phyloP scores from a whole-genome alignment of 75 land plant genomes.

The Isoetes taiwanensis region DNA sequence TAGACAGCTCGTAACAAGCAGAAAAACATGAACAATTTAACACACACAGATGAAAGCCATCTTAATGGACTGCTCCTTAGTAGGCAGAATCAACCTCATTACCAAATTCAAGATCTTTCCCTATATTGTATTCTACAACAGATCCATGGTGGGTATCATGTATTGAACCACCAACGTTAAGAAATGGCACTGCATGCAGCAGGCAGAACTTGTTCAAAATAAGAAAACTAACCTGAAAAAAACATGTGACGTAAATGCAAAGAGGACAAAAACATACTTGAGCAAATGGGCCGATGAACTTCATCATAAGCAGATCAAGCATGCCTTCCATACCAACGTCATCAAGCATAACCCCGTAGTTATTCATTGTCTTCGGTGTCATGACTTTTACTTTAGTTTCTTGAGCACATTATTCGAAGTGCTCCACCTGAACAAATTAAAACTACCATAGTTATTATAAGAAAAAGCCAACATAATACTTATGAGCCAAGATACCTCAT shows the following conservation, averaged over 20 bases:
- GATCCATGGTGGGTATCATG: conserved; percentile 96
- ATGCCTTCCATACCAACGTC: conserved; percentile 88
- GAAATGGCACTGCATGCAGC: conserved; percentile 81
- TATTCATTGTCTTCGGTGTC: conserved; percentile 97
- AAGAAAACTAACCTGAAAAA: too few species aligned
- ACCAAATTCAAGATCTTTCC: conserved; percentile 83
- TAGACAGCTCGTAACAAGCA: background rate
- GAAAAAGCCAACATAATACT: too few species aligned
- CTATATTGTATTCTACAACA: conserved; percentile 87
- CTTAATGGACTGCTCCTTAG: too few species aligned
- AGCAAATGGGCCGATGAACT: conserved; percentile 64
- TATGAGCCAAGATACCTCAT: too few species aligned
- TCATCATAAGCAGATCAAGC: conserved; percentile 75
- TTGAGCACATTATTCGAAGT: conserved; percentile 87
- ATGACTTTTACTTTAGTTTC: conserved; percentile 62
- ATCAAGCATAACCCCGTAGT: conserved; percentile 94
- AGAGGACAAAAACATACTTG: conserved; percentile 40
- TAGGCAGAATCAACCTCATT: too few species aligned
- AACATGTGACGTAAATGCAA: too few species aligned
- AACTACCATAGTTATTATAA: too few species aligned
- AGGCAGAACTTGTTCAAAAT: too few species aligned
- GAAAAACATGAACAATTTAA: background rate
- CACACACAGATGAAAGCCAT: background rate
- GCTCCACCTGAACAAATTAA: conserved; percentile 86
- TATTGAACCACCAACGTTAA: conserved; percentile 81